Conservation (phyloP, 2,329 filamentous ascomycete genomes). For the Calonectria pteridis region DNA sequence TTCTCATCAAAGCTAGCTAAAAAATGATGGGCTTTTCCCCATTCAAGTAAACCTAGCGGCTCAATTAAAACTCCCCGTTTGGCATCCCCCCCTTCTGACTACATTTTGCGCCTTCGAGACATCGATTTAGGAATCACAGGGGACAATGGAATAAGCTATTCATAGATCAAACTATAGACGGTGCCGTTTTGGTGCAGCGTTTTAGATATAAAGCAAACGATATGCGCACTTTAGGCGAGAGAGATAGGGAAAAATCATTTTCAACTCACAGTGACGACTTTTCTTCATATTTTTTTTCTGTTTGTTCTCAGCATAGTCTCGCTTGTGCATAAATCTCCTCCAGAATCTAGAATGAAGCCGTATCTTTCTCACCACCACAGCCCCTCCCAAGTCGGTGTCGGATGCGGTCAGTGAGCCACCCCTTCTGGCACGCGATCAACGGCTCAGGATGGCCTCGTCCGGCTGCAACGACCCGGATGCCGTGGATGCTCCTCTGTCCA, state of each 20-base stretch:
- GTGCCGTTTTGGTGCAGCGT: neutral
- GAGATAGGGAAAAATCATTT: neutral
- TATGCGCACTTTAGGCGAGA: neutral
- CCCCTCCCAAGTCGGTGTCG: neutral
- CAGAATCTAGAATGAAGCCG: neutral
- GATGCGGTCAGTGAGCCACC: neutral
- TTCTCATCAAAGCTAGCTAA: neutral
- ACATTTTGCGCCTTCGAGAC: neutral
- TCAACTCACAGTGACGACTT: neutral
- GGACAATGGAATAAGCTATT: neutral
- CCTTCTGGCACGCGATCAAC: neutral
- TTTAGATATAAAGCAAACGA: neutral
- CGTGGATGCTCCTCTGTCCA: conserved; percentile 25
- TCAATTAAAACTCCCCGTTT: neutral
- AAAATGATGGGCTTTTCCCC: neutral
- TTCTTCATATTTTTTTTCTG: neutral
- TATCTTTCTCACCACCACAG: neutral
- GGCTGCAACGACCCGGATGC: neutral
- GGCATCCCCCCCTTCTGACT: neutral
- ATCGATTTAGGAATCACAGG: neutral
- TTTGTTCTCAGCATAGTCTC: neutral
- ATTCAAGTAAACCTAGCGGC: neutral
- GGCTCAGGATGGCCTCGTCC: neutral
- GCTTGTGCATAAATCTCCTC: neutral
- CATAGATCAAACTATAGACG: neutral